Conservation (phyloP, 177 flowering plant genomes). For the Vitis hybrid region DNA sequence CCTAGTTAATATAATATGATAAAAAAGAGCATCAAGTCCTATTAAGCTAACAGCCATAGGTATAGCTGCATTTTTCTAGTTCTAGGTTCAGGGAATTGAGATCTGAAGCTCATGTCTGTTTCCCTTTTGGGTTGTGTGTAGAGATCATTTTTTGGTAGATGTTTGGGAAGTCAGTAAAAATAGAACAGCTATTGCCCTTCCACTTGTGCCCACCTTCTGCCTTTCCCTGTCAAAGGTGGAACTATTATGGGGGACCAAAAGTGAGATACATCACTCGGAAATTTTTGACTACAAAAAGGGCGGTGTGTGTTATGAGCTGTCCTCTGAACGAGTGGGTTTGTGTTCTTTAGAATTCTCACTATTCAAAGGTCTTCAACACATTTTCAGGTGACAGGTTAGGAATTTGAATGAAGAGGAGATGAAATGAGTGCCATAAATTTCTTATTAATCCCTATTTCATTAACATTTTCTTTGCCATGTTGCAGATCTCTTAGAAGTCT, state of each 20-base stretch:
- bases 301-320: slow-evolving; percentile 2
- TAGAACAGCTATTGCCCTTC: no score
- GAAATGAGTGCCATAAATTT: background rate
- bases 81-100: no score
- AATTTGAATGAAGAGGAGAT: background rate
- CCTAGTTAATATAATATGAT: no score
- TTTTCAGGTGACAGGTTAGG: slow-evolving; percentile 3
- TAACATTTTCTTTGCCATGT: slow-evolving; percentile 4
- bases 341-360: background rate
- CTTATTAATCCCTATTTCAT: background rate
- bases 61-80: no score
- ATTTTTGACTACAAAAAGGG: slow-evolving; percentile 7
- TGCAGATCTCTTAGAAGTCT: slow-evolving; percentile 11
- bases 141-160: no score
- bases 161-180: no score
- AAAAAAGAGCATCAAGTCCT: no score
- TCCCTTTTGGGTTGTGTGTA: no score
- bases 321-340: background rate
- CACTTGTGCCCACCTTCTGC: background rate
- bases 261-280: background rate
- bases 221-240: slow-evolving; percentile 1
- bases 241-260: background rate
- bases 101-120: no score
- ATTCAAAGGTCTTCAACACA: background rate
- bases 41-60: no score